phyloP scores from a whole-genome alignment of 352 stramenopile species.

The Peronospora belbahrii region DNA sequence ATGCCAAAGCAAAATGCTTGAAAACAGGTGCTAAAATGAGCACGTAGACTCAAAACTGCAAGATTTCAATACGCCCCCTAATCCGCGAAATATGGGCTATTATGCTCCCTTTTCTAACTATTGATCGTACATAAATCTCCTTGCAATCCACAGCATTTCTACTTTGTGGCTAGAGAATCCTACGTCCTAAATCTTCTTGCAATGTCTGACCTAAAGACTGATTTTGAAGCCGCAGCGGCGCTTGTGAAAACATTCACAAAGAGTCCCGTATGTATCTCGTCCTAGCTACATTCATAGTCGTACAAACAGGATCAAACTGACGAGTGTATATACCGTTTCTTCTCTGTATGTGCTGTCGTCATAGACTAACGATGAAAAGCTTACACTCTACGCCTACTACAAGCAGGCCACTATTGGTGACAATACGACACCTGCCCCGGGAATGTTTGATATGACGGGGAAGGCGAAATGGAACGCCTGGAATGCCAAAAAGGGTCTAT shows the following conservation, averaged over 20 bases:
- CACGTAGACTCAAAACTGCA: too few species aligned
- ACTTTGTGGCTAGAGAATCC: too few species aligned
- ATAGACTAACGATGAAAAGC: conserved; percentile 85
- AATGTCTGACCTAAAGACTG: conserved; percentile 79
- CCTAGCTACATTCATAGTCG: neutral
- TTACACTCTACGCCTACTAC: conserved; percentile 85
- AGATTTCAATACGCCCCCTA: too few species aligned
- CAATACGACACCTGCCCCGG: conserved; percentile 71
- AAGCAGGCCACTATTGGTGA: conserved; percentile 87
- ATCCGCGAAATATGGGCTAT: too few species aligned
- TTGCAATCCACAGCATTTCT: too few species aligned
- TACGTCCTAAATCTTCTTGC: too few species aligned
- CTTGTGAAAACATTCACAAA: conserved; percentile 79
- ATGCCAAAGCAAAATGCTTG: too few species aligned
- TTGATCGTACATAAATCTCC: too few species aligned
- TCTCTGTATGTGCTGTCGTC: neutral
- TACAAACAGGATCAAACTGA: too few species aligned
- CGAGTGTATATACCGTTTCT: neutral
- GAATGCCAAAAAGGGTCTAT: conserved; percentile 78
- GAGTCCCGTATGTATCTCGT: conserved; percentile 31
- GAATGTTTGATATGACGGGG: conserved; percentile 82
- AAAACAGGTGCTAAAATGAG: too few species aligned
- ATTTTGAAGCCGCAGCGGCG: conserved; percentile 79
- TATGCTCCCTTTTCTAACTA: too few species aligned
- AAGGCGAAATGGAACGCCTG: conserved; percentile 88